Conservation (phyloP, 805 yeast species). For the Ogataea methanolica region DNA sequence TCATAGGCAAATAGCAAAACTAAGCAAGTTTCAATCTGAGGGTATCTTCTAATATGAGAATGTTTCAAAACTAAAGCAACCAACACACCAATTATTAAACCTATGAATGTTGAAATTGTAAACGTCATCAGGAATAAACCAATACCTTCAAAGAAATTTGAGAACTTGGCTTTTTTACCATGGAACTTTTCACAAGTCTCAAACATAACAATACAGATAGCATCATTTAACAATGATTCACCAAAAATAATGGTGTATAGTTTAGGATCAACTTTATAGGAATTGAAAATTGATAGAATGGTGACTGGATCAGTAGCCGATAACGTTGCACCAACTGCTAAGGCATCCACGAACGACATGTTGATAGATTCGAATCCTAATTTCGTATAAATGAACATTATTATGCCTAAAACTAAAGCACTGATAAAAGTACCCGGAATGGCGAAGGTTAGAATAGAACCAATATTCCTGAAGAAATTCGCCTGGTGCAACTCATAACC, state of each 20-base stretch:
- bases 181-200: conserved; percentile 97
- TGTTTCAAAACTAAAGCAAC: conserved; percentile 90
- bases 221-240: conserved; percentile 92
- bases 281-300: conserved; percentile 90
- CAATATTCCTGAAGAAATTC: conserved; percentile 88
- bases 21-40: conserved; percentile 95
- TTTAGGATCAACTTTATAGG: conserved; percentile 97
- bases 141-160: conserved; percentile 86
- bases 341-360: conserved; percentile 93
- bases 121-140: conserved; percentile 92
- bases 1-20: conserved; percentile 90
- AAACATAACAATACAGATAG: conserved; percentile 97
- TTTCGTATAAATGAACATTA: conserved; percentile 84
- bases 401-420: conserved; percentile 84
- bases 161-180: conserved; percentile 71
- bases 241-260: conserved; percentile 96
- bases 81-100: conserved; percentile 79
- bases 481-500: conserved; percentile 97
- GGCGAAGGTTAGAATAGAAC: conserved; percentile 88
- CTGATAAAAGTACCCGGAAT: conserved; percentile 95
- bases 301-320: conserved; percentile 99
- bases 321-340: conserved; percentile 95
- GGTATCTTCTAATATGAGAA: conserved; percentile 87
- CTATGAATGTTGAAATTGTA: conserved; percentile 85
- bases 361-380: conserved; percentile 84